Conservation (phyloP, 73 alveolate genomes). For the Paramecium biaurelia region DNA sequence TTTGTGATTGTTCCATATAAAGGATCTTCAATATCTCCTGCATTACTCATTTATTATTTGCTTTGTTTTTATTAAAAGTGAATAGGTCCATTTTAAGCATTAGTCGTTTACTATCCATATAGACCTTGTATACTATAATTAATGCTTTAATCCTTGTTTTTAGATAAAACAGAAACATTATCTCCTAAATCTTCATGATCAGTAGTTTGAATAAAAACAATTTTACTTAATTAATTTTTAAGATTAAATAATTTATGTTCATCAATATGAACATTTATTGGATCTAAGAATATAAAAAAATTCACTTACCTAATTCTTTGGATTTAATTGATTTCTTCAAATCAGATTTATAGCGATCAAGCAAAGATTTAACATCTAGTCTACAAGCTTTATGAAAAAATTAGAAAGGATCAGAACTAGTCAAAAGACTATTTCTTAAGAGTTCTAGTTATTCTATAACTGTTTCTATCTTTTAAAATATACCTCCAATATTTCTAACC, state of each 20-base stretch:
- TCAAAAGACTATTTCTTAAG: slow-evolving; percentile 12
- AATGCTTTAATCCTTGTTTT: not conserved
- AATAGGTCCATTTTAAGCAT: not conserved
- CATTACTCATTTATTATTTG: not conserved
- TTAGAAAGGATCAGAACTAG: slow-evolving; percentile 7
- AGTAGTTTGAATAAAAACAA: not conserved
- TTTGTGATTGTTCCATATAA: not conserved
- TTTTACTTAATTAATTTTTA: slow-evolving; percentile 43
- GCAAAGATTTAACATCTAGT: slow-evolving; percentile 49
- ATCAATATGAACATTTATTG: slow-evolving; percentile 57
- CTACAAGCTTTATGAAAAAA: slow-evolving; percentile 53
- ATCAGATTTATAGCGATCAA: slow-evolving; percentile 59
- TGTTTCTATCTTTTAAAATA: slow-evolving; percentile 19
- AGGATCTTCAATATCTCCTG: not conserved
- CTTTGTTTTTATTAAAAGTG: not conserved
- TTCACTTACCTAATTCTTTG: slow-evolving; percentile 20
- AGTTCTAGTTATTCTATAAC: slow-evolving; percentile 36
- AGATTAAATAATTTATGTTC: slow-evolving; percentile 40
- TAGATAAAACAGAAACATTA: not conserved
- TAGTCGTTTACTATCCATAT: not conserved
- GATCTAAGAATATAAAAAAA: slow-evolving; percentile 28
- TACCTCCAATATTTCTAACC: slow-evolving; percentile 27
- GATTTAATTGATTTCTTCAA: slow-evolving; percentile 22
- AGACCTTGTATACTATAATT: not conserved
- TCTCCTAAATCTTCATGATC: not conserved